Base-by-base conservation (phyloP, 1,139 yeast genomes). In the Diutina neorugosa region DNA sequence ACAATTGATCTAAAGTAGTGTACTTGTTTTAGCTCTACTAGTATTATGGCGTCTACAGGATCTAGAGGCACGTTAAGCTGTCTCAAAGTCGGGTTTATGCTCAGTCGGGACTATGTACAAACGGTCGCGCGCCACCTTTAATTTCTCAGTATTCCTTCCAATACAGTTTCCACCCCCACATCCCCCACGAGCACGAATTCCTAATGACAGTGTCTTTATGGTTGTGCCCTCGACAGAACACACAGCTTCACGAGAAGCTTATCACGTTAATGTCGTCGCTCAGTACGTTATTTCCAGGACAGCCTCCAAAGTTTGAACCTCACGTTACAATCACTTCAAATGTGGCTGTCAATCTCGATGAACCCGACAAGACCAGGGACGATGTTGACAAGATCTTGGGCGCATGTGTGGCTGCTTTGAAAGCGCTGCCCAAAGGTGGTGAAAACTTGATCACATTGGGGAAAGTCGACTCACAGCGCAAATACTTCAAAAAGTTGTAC, bases 281-380 rank as follows among this genome's bases (percentile, higher is more conserved):
- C 49, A 78, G 77, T 54, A 84, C 93, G 1, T 68, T 86, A 23
- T 85, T 86, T 62, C 87, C 87, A 16, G 86, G 82, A 51, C 84
- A 84, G 27, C 81, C 84, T 4, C 78, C 79, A 1, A 64, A 62
- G 46, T 83, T 86, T 59, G 86, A 81, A 55, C 96, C 96, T 4
- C 96, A 87, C 63, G 75, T 87, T 46, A 87, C 96, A 1, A 74
- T 87, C 42, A 81, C 91, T 2, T 76, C 89, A 31, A 77, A 81
- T 55, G 70, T 86, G 41, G 68, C 67, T 3, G 69, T 82, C 44
- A 68, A 70, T 54, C 59, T 70, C 56, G 66, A 65, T 6, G 68
- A 74, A 53, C 60, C 68, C 21, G 65, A 58, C 12, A 73, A 74
- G 41, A 46, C 50, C 23, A n/a, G 50, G 9, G 78, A 74, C 34